Percentiles rank a stretch among this genome's conserved stretches.
These are phyloP conservation scores for Austroboletus niveus DNA, from an alignment of 1,284 basidiomycete genomes.

Conservation along the genomic window DNA sequence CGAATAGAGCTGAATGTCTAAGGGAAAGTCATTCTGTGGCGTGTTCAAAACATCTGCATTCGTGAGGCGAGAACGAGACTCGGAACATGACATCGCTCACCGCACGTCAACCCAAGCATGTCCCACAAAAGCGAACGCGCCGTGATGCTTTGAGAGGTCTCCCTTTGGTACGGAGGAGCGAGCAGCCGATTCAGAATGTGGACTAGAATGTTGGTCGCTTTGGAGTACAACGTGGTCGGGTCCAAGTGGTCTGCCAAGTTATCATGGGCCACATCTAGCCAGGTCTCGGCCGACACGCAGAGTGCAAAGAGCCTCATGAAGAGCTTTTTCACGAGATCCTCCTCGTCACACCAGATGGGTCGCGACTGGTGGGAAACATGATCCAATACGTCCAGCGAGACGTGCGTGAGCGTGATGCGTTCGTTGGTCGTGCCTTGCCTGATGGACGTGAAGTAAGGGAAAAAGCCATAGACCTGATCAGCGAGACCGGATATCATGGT, in stretches of 20 bases:
- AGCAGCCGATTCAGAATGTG: constrained; percentile 43
- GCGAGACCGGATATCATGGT: constrained; percentile 50
- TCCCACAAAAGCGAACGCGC: constrained; percentile 46
- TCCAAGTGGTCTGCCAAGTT: constrained; percentile 36
- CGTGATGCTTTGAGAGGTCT: constrained; percentile 41
- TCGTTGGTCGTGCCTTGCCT: constrained; percentile 56
- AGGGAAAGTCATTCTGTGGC: constrained; percentile 33
- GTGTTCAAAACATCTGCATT: constrained; percentile 37
- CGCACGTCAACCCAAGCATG: constrained; percentile 42
- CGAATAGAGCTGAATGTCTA: constrained; percentile 32
- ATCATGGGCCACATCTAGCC: constrained; percentile 46
- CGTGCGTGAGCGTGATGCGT: constrained; percentile 52
- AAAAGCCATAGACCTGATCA: constrained; percentile 46
- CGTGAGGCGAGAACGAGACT: constrained; percentile 3
- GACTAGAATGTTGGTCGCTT: constrained; percentile 35
- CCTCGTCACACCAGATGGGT: constrained; percentile 46
- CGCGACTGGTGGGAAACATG: constrained; percentile 48
- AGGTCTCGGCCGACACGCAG: constrained; percentile 53
- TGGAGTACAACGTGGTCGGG: constrained; percentile 39
- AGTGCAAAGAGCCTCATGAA: constrained; percentile 53
- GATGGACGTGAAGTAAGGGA: constrained; percentile 46
- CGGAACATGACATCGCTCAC: constrained; percentile 32
- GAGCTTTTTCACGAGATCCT: constrained; percentile 45
- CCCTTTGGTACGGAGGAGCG: constrained; percentile 32
- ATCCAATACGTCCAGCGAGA: constrained; percentile 52